Base-by-base conservation (phyloP, 1,139 yeast genomes). In the Sugiyamaella novakii region DNA sequence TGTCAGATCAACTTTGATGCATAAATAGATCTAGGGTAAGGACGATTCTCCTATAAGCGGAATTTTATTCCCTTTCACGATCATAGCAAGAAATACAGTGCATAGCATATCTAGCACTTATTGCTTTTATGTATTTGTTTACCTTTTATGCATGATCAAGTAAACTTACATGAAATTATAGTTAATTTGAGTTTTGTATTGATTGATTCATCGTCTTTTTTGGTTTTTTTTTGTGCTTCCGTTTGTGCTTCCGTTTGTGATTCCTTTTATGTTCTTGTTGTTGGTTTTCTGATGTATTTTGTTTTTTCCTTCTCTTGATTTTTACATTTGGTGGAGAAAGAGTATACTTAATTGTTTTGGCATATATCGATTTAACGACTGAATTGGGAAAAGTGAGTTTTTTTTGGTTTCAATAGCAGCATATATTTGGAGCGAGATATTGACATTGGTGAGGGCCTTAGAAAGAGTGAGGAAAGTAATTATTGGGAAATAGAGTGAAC, bases 121-220 rank as follows among this genome's bases (percentile, higher is more conserved):
- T 38, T 38, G 42, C 42, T 38, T 36, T 36, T 36, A 27, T 25
- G 25, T 38, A 38, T 38, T 38, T 38, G 28, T 38, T 38, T 38
- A 38, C 42, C 42, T 38, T 38, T 38, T 15, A 38, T 38, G 42
- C 42, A 38, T 38, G 33, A 25, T 27, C 42, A 38, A 25, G 24
- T 38, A 27, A 38, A 38, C 42, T 38, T 25, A 38, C 42, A 38
- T 38, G 42, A 38, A 17, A 33, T 38, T 38, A 38, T 38, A 38
- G 42, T 38, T 38, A 24, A 24, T 24, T 36, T 25, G n/a, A n/a
- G n/a, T n/a, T 12, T 25, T 14, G 24, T 36, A 14, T 12, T 36
- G 7, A 15, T 36, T 24, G 30, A 22, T 36, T 36, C n/a, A n/a
- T n/a, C n/a, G n/a, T 24, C 25, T 24, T 36, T 35, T 27, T 38